Percentiles rank a stretch among this genome's conserved stretches.
Evolutionary conservation across 805 yeast genomes (phyloP).

Genomic region (Metschnikowia lachancei): DNA sequence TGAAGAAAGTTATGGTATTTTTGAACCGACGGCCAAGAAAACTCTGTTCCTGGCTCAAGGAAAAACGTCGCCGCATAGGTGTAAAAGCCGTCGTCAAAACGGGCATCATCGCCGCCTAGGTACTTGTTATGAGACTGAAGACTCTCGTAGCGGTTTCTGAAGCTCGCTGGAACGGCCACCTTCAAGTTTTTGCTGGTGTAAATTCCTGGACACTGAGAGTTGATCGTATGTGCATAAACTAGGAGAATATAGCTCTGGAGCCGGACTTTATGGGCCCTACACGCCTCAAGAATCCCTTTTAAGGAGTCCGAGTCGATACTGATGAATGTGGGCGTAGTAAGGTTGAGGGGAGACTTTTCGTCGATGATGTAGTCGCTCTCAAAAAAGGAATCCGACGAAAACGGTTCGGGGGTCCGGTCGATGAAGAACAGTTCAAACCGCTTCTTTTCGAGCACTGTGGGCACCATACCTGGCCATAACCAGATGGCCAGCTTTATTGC

Average conservation of each 20-base stretch:
- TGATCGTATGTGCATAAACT: constrained; percentile 5
- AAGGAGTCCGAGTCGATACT: constrained; percentile 1
- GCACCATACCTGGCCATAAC: constrained; percentile 2
- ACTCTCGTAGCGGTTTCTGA: constrained; percentile 2
- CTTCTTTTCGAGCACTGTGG: constrained; percentile 1
- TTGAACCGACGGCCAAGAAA: constrained; percentile 6
- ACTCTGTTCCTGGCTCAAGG: constrained; percentile 9
- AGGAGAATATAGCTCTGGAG: constrained; percentile 3
- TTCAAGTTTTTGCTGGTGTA: constrained; percentile 6
- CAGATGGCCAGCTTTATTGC: background rate
- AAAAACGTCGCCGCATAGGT: constrained; percentile 2
- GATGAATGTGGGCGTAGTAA: background rate
- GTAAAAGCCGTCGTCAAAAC: constrained; percentile 9
- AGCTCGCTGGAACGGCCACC: constrained; percentile 6
- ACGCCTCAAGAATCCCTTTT: background rate
- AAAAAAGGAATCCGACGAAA: constrained; percentile 2
- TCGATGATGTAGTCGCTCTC: constrained; percentile 1
- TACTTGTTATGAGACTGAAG: constrained; percentile 4
- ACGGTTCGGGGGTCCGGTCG: background rate
- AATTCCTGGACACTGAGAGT: constrained; percentile 2
- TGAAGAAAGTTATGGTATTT: constrained; percentile 8
- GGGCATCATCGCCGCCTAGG: constrained; percentile 1
- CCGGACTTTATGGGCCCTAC: constrained; percentile 5
- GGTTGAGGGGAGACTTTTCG: constrained; percentile 6
- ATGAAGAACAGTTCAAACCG: constrained; percentile 4